phyloP scores from a whole-genome alignment of 2,329 filamentous ascomycete genomes.

The Anisogramma anomala region DNA sequence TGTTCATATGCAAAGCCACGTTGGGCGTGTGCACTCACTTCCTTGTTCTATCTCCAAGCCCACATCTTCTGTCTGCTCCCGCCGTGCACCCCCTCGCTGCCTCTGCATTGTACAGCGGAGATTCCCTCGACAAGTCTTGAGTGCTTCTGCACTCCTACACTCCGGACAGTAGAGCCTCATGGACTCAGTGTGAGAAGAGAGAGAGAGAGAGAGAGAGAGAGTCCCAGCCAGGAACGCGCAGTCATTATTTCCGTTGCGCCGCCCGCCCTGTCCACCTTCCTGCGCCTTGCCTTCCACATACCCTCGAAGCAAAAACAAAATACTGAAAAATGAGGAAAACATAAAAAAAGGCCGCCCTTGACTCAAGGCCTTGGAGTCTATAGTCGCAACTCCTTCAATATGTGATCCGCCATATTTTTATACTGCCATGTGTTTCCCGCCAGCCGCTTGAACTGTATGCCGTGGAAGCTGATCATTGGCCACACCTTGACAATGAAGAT shows the following conservation, averaged over 20 bases:
- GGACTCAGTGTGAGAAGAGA: not conserved
- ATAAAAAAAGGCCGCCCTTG: too few relatives aligned
- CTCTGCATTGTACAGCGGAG: too few relatives aligned
- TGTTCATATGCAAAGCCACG: constrained; percentile 8
- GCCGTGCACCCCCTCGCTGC: not conserved
- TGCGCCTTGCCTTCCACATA: constrained; percentile 1
- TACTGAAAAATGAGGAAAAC: too few relatives aligned
- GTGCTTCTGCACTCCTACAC: too few relatives aligned
- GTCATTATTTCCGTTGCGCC: constrained; percentile 4
- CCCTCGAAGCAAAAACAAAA: too few relatives aligned
- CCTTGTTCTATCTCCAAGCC: not conserved
- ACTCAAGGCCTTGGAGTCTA: constrained; percentile 33
- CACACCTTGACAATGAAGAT: constrained; percentile 97
- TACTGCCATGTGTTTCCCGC: constrained; percentile 96
- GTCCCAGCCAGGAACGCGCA: not conserved
- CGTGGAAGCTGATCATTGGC: constrained; percentile 83
- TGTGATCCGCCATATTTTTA: constrained; percentile 95
- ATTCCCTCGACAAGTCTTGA: too few relatives aligned
- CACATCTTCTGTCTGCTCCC: not conserved
- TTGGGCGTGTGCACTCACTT: constrained; percentile 1
- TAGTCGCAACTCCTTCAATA: constrained; percentile 73
- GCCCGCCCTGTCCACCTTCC: too few relatives aligned
- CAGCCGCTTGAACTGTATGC: constrained; percentile 96
- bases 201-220: not conserved
- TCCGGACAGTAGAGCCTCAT: too few relatives aligned